These are phyloP conservation scores for Antitrichia curtipendula DNA, from an alignment of 225 moss, liverwort and hornwort species.

Conservation along the genomic window DNA sequence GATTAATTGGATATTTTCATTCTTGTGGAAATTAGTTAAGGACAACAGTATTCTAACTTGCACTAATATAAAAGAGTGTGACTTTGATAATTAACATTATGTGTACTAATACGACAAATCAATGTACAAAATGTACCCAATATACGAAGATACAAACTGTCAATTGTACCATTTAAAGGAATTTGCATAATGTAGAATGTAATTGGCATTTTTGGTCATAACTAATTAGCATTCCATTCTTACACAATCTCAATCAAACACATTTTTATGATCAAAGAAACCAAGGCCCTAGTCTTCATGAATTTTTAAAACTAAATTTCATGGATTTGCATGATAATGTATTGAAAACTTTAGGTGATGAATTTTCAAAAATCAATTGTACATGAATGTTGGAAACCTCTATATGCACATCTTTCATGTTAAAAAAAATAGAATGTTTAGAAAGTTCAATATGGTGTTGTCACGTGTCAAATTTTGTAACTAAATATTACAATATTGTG, in stretches of 20 bases:
- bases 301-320: not conserved
- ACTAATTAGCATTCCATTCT: not conserved
- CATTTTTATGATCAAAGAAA: not conserved
- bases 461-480: not conserved
- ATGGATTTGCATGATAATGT: too few relatives aligned
- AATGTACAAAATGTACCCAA: not conserved
- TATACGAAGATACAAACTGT: not conserved
- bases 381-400: not conserved
- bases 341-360: not conserved
- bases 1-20: accelerated
- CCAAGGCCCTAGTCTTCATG: accelerated
- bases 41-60: not conserved
- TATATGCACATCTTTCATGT: not conserved
- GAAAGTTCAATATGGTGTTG: not conserved
- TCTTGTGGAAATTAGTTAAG: not conserved
- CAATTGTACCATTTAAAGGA: not conserved
- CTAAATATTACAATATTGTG: not conserved
- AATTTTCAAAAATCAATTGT: not conserved
- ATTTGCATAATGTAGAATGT: not conserved
- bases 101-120: not conserved
- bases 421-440: too few relatives aligned
- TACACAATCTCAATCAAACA: accelerated
- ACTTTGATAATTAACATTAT: not conserved
- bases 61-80: not conserved
- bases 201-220: too few relatives aligned